These are phyloP conservation scores for Suillus subaureus DNA, from an alignment of 768 basidiomycete species.

Conservation along the genomic window DNA sequence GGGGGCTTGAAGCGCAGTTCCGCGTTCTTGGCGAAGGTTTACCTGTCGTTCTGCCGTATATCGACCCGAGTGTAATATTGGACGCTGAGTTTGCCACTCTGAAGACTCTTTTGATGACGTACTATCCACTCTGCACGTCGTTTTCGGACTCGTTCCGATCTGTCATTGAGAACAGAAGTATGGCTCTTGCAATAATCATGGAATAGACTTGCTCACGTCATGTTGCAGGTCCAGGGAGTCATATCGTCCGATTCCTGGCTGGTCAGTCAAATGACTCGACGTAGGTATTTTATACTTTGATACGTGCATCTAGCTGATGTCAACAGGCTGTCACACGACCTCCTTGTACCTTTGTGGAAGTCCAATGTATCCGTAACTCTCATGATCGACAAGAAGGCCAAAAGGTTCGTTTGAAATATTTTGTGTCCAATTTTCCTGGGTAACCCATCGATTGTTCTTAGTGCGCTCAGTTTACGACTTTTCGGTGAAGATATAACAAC, in stretches of 20 bases:
- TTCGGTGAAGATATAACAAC: conserved; percentile 80
- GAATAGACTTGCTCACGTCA: neutral
- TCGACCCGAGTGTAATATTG: conserved; percentile 66
- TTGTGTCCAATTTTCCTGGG: conserved; percentile 1
- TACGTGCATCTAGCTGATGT: neutral
- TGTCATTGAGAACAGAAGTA: conserved; percentile 56
- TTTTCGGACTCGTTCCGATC: conserved; percentile 64
- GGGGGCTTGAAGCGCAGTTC: conserved; percentile 60
- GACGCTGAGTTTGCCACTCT: conserved; percentile 57
- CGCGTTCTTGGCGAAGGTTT: conserved; percentile 86
- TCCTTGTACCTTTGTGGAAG: conserved; percentile 96
- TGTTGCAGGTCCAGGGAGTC: conserved; percentile 62
- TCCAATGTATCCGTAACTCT: conserved; percentile 83
- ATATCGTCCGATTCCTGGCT: conserved; percentile 69
- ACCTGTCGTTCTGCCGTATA: conserved; percentile 79
- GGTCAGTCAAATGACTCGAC: conserved; percentile 52
- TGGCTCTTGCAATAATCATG: conserved; percentile 25
- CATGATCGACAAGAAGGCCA: conserved; percentile 97
- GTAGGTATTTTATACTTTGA: conserved; percentile 42
- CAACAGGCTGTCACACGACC: conserved; percentile 70
- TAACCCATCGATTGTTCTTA: conserved; percentile 30
- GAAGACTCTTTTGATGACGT: conserved; percentile 67
- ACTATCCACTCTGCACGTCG: conserved; percentile 75
- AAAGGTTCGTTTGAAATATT: conserved; percentile 60
- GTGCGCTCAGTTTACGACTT: conserved; percentile 84